Conservation (phyloP, 2,329 filamentous ascomycete species). For the Colletotrichum cordylinicola region DNA sequence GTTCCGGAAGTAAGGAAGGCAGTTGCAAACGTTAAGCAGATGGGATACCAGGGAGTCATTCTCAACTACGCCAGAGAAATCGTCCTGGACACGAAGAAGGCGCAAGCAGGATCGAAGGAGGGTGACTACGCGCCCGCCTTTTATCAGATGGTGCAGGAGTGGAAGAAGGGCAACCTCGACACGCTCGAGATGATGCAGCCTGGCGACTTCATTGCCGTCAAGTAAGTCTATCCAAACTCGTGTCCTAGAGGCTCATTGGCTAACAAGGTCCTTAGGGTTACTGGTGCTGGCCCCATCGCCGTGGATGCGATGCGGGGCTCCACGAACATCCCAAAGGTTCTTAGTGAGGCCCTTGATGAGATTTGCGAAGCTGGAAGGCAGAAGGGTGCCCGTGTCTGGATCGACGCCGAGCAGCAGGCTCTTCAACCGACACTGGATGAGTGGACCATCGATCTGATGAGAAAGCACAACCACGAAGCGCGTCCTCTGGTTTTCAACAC, state of each 20-base stretch:
- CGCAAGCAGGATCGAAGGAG: slow-evolving; percentile 52
- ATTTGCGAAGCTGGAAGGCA: slow-evolving; percentile 76
- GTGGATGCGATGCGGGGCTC: slow-evolving; percentile 69
- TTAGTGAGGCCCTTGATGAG: slow-evolving; percentile 73
- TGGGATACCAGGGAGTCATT: slow-evolving; percentile 86
- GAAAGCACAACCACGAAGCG: slow-evolving; percentile 71
- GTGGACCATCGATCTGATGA: slow-evolving; percentile 81
- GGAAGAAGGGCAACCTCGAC: slow-evolving; percentile 76
- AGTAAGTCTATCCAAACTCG: slow-evolving; percentile 43
- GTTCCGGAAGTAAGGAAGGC: slow-evolving; percentile 70
- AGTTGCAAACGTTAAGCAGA: slow-evolving; percentile 68
- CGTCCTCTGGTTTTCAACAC: slow-evolving; percentile 80
- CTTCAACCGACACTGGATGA: slow-evolving; percentile 81
- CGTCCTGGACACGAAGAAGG: slow-evolving; percentile 60
- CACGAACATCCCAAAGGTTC: slow-evolving; percentile 65
- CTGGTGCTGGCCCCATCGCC: slow-evolving; percentile 78
- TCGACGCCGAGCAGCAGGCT: slow-evolving; percentile 85
- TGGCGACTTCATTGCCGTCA: slow-evolving; percentile 71
- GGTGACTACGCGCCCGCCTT: slow-evolving; percentile 33
- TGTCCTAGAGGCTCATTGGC: neutral
- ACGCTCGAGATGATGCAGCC: slow-evolving; percentile 73
- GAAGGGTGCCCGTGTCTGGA: slow-evolving; percentile 76
- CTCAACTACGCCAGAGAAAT: slow-evolving; percentile 86
- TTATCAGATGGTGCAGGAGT: slow-evolving; percentile 67
- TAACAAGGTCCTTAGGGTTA: slow-evolving; percentile 61